Percentiles rank a stretch among this genome's conserved stretches.
phyloP scores from a whole-genome alignment of 2,329 filamentous ascomycete species.

The Arthrobotrys entomopaga region DNA sequence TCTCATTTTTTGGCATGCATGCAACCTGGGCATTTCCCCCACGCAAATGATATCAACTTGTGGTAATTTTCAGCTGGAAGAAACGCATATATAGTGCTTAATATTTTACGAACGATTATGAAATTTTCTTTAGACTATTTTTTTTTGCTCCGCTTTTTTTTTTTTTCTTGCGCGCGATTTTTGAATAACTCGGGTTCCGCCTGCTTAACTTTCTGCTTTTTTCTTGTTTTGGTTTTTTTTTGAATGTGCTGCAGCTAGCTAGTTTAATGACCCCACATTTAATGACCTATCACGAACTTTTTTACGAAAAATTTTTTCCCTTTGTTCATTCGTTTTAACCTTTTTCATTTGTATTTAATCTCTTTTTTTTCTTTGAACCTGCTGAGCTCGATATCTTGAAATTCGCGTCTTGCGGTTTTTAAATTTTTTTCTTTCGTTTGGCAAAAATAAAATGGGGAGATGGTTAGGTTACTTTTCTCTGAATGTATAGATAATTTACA shows the following conservation, averaged over 20 bases:
- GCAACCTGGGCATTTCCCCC: constrained; percentile 13
- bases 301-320: constrained; percentile 44
- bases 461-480: no score
- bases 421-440: constrained; percentile 50
- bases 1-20: constrained; percentile 24
- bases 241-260: constrained; percentile 55
- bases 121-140: constrained; percentile 58
- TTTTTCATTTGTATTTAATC: constrained; percentile 57
- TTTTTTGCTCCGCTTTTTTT: constrained; percentile 57
- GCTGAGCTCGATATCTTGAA: no score
- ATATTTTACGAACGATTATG: constrained; percentile 43
- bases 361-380: constrained; percentile 53
- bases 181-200: constrained; percentile 27
- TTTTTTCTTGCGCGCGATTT: constrained; percentile 16
- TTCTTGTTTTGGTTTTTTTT: constrained; percentile 58
- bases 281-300: constrained; percentile 60
- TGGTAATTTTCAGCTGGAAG: constrained; percentile 36
- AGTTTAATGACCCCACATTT: constrained; percentile 60
- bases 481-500: no score
- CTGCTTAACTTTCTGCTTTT: constrained; percentile 55
- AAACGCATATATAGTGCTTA: constrained; percentile 45
- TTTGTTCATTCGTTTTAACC: constrained; percentile 33
- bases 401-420: constrained; percentile 54
- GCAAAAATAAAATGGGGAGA: no score
- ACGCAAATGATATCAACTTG: constrained; percentile 4